Conservation (phyloP, 2,329 filamentous ascomycete species). For the Drechslerella coelobrocha region DNA sequence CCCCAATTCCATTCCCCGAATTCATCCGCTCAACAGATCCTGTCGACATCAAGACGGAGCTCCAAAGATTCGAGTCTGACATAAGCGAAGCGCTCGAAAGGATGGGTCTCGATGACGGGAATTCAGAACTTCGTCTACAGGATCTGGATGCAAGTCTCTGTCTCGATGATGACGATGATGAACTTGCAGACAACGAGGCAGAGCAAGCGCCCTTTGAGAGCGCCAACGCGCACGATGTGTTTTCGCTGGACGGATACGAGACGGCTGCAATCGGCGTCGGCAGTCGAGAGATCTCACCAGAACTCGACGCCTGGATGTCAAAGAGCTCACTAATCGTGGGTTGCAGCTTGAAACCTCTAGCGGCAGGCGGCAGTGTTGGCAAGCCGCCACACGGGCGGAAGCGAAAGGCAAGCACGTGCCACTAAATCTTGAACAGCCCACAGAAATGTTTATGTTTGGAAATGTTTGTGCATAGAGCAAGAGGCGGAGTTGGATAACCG, state of each 20-base stretch:
- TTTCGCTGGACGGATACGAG: conserved; percentile 35
- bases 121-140: conserved; percentile 14
- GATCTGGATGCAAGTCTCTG: conserved; percentile 28
- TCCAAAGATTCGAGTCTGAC: conserved; percentile 42
- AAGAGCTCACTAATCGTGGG: conserved; percentile 50
- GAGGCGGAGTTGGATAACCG: conserved; percentile 43
- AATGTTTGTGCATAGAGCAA: conserved; percentile 22
- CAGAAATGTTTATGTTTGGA: conserved; percentile 42
- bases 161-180: conserved; percentile 23
- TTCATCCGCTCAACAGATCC: conserved; percentile 40
- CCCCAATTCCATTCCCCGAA: conserved; percentile 32
- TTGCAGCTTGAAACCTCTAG: conserved; percentile 38
- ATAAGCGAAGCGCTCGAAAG: conserved; percentile 29
- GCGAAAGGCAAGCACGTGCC: conserved; percentile 49
- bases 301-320: conserved; percentile 47
- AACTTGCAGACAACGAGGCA: conserved; percentile 33
- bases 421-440: conserved; percentile 17
- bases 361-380: conserved; percentile 19
- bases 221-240: conserved; percentile 19
- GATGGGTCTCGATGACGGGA: conserved; percentile 25
- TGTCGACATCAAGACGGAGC: conserved; percentile 43
- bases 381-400: conserved; percentile 39
- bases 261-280: conserved; percentile 18
- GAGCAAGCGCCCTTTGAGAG: conserved; percentile 4
- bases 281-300: conserved; percentile 34